Base-by-base conservation (phyloP, 306 rosid species). In the Medicago ruthenica region DNA sequence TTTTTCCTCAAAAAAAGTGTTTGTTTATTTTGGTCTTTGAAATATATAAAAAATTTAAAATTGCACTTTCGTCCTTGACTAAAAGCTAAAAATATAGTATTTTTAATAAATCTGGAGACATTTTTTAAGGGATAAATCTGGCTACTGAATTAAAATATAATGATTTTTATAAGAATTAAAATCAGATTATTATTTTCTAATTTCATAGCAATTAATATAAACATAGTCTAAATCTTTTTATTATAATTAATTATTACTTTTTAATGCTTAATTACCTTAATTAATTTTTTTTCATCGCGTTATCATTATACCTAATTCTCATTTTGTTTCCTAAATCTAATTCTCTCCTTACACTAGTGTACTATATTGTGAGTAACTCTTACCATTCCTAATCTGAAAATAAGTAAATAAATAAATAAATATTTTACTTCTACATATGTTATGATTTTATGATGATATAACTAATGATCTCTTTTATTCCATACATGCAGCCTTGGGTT, bases 401-500 rank as follows among this genome's bases (percentile, higher is more conserved):
- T n/a, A n/a, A n/a, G n/a, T n/a, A n/a, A n/a, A n/a, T n/a, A n/a
- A n/a, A n/a, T n/a, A n/a, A n/a, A n/a, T n/a, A n/a, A n/a, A n/a
- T n/a, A n/a, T n/a, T n/a, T n/a, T n/a, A n/a, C n/a, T n/a, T n/a
- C n/a, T n/a, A n/a, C n/a, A n/a, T n/a, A n/a, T n/a, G n/a, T n/a
- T n/a, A n/a, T n/a, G n/a, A n/a, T n/a, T n/a, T n/a, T n/a, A n/a
- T n/a, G n/a, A n/a, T n/a, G n/a, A n/a, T n/a, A n/a, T n/a, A 34
- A 4, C 7, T 9, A 7, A 4, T 37, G 27, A 8, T 63, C 5
- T 62, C 20, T 70, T 71, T 51, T 16, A 0, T 45, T 45, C 14
- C 13, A 71, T 77, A 9, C 14, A 40, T 73, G 4, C 91, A 93
- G 98, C 87, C 98, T 0, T 93, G 96, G 97, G 77, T 93, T 34